Base-by-base conservation (phyloP, 106 monocot species). In the Posidonia australis region DNA sequence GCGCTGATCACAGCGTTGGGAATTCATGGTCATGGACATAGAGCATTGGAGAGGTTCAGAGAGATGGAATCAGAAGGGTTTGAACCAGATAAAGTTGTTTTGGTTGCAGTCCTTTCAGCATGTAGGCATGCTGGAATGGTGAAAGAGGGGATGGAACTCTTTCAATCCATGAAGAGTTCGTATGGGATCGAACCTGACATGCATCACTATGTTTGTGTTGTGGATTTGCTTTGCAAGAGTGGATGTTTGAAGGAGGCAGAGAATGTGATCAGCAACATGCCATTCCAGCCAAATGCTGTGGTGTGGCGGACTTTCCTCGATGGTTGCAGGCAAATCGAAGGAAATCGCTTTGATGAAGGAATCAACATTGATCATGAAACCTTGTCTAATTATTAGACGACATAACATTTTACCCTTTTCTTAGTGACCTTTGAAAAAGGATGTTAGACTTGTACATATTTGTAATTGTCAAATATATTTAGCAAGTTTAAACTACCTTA, bases 301-400 rank as follows among this genome's bases (percentile, higher is more conserved):
- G 72, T 89, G 16, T 89, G 85, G 83, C 73, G 79, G 1, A 74
- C 51, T n/a, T 85, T 92, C 64, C 85, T 93, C n/a, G 55, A 79
- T 54, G 85, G 85, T 36, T 93, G 85, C 46, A 73, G 44, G 24
- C 25, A 26, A 22, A 25, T 26, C 4, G 30, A 19, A 28, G 27
- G 26, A 23, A 36, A 36, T 4, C 36, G n/a, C 36, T 36, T 36
- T 36, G 36, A 36, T 36, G 2, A 36, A 36, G n/a, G n/a, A n/a
- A n/a, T n/a, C n/a, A n/a, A n/a, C n/a, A n/a, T n/a, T n/a, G n/a
- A n/a, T n/a, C n/a, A n/a, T n/a, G n/a, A n/a, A n/a, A n/a, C n/a
- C n/a, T n/a, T n/a, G n/a, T n/a, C n/a, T n/a, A n/a, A n/a, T n/a
- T n/a, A n/a, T n/a, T n/a, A n/a, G n/a, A n/a, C n/a, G n/a, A n/a